phyloP scores from a whole-genome alignment of 2,329 filamentous ascomycete species.

The Talaromyces islandicus region DNA sequence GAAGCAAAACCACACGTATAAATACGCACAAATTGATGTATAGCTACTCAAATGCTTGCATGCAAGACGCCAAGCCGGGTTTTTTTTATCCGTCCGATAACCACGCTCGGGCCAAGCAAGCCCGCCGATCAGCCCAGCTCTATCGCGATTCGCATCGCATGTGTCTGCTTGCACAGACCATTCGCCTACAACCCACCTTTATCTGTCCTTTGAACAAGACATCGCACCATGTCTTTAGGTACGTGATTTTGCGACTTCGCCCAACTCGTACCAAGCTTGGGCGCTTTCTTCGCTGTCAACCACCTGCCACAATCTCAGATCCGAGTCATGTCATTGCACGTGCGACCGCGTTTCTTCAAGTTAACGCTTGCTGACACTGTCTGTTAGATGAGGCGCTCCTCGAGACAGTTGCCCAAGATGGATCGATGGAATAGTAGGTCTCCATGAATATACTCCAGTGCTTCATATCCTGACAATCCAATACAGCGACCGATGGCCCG shows the following conservation, averaged over 20 bases:
- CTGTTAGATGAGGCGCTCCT: conserved; percentile 47
- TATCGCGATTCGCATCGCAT: conserved; percentile 1
- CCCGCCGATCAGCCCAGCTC: background rate
- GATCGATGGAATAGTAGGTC: conserved; percentile 53
- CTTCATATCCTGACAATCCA: conserved; percentile 3
- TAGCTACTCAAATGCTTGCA: background rate
- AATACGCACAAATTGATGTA: background rate
- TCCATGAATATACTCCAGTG: background rate
- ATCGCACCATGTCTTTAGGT: conserved; percentile 27
- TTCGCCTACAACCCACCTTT: background rate
- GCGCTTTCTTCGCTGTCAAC: background rate
- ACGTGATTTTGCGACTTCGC: conserved; percentile 8
- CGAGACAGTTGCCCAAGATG: conserved; percentile 52
- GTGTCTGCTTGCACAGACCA: background rate
- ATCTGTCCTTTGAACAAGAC: background rate
- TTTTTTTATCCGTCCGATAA: background rate
- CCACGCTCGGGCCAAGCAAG: background rate
- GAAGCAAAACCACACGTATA: background rate
- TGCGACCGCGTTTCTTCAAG: background rate
- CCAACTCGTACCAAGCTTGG: background rate
- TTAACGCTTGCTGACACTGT: background rate
- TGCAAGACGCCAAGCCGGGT: background rate
- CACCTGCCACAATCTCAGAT: background rate
- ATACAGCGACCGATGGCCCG: conserved; percentile 62
- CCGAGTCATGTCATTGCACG: background rate